A percentile compares a stretch with the other conserved stretches of the same genome.
phyloP scores from a whole-genome alignment of 2,329 filamentous ascomycete genomes.

The Scedosporium aurantiacum region DNA sequence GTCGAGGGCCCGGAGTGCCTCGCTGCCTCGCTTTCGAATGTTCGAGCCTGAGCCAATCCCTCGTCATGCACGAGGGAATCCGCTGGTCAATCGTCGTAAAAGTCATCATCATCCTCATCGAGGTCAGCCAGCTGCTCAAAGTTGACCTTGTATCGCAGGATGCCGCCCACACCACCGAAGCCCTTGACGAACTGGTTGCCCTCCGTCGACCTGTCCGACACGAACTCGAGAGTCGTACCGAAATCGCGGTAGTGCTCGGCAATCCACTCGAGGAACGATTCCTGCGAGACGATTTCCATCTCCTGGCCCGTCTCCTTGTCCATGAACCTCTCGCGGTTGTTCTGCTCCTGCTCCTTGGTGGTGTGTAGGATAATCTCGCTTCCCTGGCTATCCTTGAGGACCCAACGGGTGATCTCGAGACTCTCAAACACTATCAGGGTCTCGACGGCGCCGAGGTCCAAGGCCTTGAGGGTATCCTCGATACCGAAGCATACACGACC shows the following conservation, averaged over 20 bases:
- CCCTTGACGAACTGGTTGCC: slow-evolving; percentile 99
- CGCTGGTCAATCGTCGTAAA: slow-evolving; percentile 88
- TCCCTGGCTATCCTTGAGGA: slow-evolving; percentile 69
- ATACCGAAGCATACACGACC: slow-evolving; percentile 97
- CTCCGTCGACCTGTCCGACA: slow-evolving; percentile 93
- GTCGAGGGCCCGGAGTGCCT: slow-evolving; percentile 23
- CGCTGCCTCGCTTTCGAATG: slow-evolving; percentile 23
- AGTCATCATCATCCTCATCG: slow-evolving; percentile 87
- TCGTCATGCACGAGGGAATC: slow-evolving; percentile 79
- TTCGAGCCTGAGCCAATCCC: slow-evolving; percentile 60
- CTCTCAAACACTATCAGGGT: slow-evolving; percentile 96
- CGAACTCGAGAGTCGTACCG: slow-evolving; percentile 89
- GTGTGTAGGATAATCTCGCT: slow-evolving; percentile 70
- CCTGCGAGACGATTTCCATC: slow-evolving; percentile 84
- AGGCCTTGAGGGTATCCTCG: slow-evolving; percentile 91
- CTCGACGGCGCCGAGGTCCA: slow-evolving; percentile 92
- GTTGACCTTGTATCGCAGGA: slow-evolving; percentile 99
- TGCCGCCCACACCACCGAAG: slow-evolving; percentile 94
- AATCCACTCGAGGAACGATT: slow-evolving; percentile 98
- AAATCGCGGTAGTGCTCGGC: slow-evolving; percentile 98
- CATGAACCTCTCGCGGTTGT: slow-evolving; percentile 73
- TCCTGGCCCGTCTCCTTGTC: slow-evolving; percentile 94
- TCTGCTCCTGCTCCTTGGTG: slow-evolving; percentile 60
- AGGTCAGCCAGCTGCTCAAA: slow-evolving; percentile 96
- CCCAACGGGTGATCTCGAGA: slow-evolving; percentile 85